Base-by-base conservation (phyloP, 257 asterid species). In the Verbena officinalis region DNA sequence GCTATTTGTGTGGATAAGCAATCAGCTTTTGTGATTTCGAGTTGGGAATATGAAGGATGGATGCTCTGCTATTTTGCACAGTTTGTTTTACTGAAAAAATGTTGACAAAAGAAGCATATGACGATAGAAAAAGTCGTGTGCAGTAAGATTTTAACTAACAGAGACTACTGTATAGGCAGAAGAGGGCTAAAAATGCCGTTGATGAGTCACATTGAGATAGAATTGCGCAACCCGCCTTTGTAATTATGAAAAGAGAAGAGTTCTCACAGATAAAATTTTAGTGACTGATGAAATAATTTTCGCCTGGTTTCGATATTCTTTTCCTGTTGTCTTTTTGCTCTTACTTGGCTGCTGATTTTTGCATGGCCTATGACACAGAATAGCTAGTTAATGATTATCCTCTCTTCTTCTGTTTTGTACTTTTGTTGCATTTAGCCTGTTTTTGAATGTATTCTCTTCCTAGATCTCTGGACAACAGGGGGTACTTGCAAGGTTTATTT, bases 161-260 rank as follows among this genome's bases (percentile, higher is more conserved):
- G 62, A 71, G 77, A 62, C 52, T 57, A 70, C 54, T 84, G 88
- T 84, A 80, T 82, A 85, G 96, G 70, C 69, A 71, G 68, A 72
- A 14, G 82, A 14, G 80, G 78, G 81, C 70, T 68, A 70, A 51
- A 71, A 71, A 72, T 65, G 79, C 69, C 73, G 61, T 70, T 38
- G 40, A 5, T 4, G 78, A 65, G 80, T 78, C 70, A 21, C 71
- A 61, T 67, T 64, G 77, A 66, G 76, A 59, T 51, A 65, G 77
- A n/a, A 72, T 65, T 12, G 77, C 64, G 61, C 71, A 50, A 72
- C 70, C 72, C 69, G 17, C 71, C 73, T 75, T 76, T 90, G 96
- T 87, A 87, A 87, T 90, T 82, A 87, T 68, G 83, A 80, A 57
- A 77, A 77, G 67, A 81, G 78, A 58, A 77, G 78, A 67, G 83